phyloP scores from a whole-genome alignment of 192 early-diverging fungal species.

The Backusella tarrabulga region DNA sequence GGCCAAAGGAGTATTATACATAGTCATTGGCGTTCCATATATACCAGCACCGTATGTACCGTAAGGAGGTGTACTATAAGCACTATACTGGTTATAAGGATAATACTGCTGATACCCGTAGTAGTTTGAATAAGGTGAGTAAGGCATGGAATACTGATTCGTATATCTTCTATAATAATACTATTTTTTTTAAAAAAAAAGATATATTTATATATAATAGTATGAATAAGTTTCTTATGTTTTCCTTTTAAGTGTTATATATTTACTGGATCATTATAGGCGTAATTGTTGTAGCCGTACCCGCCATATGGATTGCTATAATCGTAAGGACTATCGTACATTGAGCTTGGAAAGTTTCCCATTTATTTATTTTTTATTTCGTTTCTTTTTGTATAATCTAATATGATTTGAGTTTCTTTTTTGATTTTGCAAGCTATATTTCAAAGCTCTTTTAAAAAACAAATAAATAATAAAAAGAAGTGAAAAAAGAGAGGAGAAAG shows the following conservation, averaged over 20 bases:
- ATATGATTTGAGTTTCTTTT: neutral
- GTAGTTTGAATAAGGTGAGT: neutral
- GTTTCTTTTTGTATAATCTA: neutral
- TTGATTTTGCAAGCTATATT: neutral
- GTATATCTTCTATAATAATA: neutral
- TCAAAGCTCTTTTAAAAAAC: neutral
- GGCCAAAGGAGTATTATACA: neutral
- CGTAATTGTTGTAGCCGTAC: neutral
- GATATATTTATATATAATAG: neutral
- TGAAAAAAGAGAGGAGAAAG: neutral
- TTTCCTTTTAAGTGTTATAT: neutral
- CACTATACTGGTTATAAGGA: neutral
- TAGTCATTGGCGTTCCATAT: neutral
- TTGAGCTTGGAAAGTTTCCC: constrained; percentile 1
- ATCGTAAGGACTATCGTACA: neutral
- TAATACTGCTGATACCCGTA: neutral
- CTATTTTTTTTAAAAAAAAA: neutral
- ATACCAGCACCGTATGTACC: neutral
- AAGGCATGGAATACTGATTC: neutral
- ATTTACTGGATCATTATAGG: constrained; percentile 6
- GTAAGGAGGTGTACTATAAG: neutral
- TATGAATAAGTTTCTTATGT: neutral
- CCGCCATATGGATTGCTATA: neutral
- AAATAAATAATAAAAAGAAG: neutral
- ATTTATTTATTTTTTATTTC: neutral